Conservation (phyloP, 345 rosid genomes). For the Populus euphratica region DNA sequence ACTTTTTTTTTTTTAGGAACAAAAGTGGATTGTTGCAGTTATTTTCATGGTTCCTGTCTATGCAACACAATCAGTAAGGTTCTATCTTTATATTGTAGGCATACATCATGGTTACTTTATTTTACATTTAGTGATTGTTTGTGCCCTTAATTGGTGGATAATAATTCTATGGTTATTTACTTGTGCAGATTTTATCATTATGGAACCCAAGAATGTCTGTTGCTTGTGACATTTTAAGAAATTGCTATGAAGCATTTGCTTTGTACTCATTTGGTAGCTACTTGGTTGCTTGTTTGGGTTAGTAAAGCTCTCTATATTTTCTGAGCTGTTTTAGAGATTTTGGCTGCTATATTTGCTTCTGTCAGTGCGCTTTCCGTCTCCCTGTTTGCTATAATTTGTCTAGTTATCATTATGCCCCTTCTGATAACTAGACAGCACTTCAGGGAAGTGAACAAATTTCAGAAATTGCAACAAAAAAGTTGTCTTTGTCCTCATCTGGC, state of each 20-base stretch:
- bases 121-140: background rate
- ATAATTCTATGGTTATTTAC: background rate
- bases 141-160: background rate
- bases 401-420: no score
- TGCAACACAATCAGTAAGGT: slow-evolving; percentile 76
- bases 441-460: slow-evolving; percentile 1
- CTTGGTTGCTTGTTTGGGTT: slow-evolving; percentile 87
- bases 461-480: background rate
- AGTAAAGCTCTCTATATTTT: slow-evolving; percentile 5
- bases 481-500: no score
- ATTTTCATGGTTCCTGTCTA: slow-evolving; percentile 86
- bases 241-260: slow-evolving; percentile 88
- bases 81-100: background rate
- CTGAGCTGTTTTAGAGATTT: background rate
- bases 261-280: slow-evolving; percentile 83
- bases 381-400: no score
- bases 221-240: slow-evolving; percentile 77
- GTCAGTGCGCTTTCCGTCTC: background rate
- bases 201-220: slow-evolving; percentile 55
- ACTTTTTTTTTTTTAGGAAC: slow-evolving; percentile 46
- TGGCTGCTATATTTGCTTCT: background rate
- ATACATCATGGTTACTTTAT: no score
- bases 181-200: slow-evolving; percentile 55
- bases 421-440: background rate
- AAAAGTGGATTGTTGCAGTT: slow-evolving; percentile 79